phyloP scores from a whole-genome alignment of 2,329 filamentous ascomycete genomes.

The Trichoderma hamatum region DNA sequence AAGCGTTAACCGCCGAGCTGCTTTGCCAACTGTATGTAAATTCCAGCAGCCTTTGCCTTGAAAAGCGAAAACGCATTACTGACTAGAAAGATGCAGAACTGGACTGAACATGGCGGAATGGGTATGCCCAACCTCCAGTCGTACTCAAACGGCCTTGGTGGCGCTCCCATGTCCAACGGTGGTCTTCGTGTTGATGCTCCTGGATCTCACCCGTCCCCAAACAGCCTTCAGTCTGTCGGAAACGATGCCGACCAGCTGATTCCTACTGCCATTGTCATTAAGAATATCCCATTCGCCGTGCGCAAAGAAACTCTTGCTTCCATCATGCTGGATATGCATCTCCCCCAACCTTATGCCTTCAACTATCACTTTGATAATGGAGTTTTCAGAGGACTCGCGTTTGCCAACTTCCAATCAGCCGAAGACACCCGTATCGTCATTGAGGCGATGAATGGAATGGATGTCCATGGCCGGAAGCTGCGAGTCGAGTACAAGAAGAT shows the following conservation, averaged over 20 bases:
- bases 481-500: constrained; percentile 99
- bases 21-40: constrained; percentile 72
- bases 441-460: constrained; percentile 91
- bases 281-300: constrained; percentile 98
- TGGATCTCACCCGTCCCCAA: constrained; percentile 45
- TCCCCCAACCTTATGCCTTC: constrained; percentile 96
- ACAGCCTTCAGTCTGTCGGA: constrained; percentile 46
- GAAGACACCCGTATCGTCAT: constrained; percentile 94
- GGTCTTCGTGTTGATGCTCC: constrained; percentile 49
- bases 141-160: constrained; percentile 42
- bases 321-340: constrained; percentile 90
- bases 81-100: constrained; percentile 44
- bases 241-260: constrained; percentile 83
- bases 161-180: constrained; percentile 43
- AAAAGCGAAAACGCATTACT: background rate
- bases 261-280: constrained; percentile 97
- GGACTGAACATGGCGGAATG: constrained; percentile 53
- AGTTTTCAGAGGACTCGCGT: constrained; percentile 92
- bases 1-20: constrained; percentile 58
- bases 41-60: background rate
- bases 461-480: constrained; percentile 90
- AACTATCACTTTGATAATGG: constrained; percentile 99
- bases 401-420: constrained; percentile 96
- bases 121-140: constrained; percentile 46
- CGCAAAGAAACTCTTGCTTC: constrained; percentile 94